Base-by-base conservation (phyloP, 805 yeast genomes). In the Metschnikowia baotianmanensis region DNA sequence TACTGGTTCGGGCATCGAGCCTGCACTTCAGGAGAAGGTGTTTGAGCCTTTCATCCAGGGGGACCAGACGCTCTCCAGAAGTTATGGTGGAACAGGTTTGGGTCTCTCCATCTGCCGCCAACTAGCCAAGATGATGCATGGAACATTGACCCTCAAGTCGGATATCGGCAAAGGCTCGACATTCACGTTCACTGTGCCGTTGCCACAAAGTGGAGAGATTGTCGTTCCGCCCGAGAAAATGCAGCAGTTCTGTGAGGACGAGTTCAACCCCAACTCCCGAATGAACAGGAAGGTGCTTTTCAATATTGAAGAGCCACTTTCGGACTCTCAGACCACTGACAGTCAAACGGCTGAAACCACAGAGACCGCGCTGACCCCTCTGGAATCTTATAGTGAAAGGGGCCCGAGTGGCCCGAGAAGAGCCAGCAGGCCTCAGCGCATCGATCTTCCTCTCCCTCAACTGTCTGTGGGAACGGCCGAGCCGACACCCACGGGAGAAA, bases 11-110 rank as follows among this genome's bases (percentile, higher is more conserved):
- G 99, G 99, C 45, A 90, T 91, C 38, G 95, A 87, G 29, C 80
- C 83, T 11, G 79, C 82, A 1, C 62, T 89, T 40, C 96, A 86
- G 55, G 80, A 80, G 31, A 80, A 84, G 46, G 95, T 91, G 1
- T 91, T 91, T 61, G 97, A 93, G 55, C 97, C 98, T 1, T 91
- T 91, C 68, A 89, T 90, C 15, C 99, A 91, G 65, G 99, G 98
- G 38, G 98, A 91, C 57, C 96, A 89, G 61, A 88, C 96, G 0
- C 70, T 88, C 20, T 86, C 96, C 5, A 74, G 96, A 56, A 86
- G 90, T 42, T 83, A 85, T 57, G 97, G 98, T 43, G 99, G 99
- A 51, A 93, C 97, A 0, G 99, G 98, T 2, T 70, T 91, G 34
- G 99, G 99, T 1, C 73, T 91, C 31, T 74, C 82, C 1, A 91